Conservation (phyloP, 1,284 basidiomycete genomes). For the Afroboletus lepidellus region DNA sequence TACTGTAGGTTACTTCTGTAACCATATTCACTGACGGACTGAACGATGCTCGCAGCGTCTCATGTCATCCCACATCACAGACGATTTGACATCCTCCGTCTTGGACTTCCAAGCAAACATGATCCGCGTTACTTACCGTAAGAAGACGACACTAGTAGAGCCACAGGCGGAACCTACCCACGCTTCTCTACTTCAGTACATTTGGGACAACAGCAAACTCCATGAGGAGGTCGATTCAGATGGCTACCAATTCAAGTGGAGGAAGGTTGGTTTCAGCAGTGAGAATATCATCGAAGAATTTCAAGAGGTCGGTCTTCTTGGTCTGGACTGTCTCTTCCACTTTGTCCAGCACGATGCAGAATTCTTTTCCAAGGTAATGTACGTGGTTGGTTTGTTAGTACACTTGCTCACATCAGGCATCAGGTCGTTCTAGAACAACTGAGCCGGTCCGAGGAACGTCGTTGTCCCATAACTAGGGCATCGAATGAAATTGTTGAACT, state of each 20-base stretch:
- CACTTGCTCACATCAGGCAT: constrained; percentile 4
- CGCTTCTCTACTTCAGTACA: constrained; percentile 60
- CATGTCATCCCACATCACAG: constrained; percentile 84
- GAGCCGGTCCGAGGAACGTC: constrained; percentile 70
- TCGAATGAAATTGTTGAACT: constrained; percentile 88
- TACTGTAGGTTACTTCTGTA: constrained; percentile 52
- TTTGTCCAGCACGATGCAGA: constrained; percentile 74
- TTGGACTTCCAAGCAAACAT: constrained; percentile 92
- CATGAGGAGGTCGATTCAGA: constrained; percentile 50
- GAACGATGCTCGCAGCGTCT: constrained; percentile 54
- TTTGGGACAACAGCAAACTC: constrained; percentile 69
- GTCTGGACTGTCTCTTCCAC: constrained; percentile 81
- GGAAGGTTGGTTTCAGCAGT: constrained; percentile 73
- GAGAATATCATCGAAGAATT: constrained; percentile 86
- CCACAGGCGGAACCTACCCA: constrained; percentile 64
- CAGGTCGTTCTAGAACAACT: constrained; percentile 85
- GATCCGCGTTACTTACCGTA: constrained; percentile 76
- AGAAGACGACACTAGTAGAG: constrained; percentile 77
- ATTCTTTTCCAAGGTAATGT: constrained; percentile 75
- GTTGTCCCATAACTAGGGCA: constrained; percentile 85
- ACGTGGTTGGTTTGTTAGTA: neutral
- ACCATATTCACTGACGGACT: constrained; percentile 4
- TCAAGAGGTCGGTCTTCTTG: constrained; percentile 79
- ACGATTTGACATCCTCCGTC: constrained; percentile 84
- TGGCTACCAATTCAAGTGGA: constrained; percentile 65